Evolutionary conservation across 352 stramenopile genomes (phyloP).

Genomic region (Phytophthora uliginosa): DNA sequence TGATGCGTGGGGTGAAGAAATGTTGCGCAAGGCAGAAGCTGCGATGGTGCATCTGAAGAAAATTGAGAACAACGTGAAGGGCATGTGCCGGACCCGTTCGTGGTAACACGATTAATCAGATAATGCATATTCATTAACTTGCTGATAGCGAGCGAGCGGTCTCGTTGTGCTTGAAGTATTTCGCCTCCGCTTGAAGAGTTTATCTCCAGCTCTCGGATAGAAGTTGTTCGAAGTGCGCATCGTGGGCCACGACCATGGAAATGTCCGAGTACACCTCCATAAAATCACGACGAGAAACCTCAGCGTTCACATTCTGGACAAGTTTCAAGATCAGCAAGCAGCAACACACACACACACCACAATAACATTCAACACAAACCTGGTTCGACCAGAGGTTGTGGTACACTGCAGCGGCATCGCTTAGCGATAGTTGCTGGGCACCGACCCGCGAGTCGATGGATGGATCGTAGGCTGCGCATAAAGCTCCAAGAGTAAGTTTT

Average conservation of each 20-base stretch:
- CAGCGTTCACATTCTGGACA: constrained; percentile 26
- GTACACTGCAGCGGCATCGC: constrained; percentile 54
- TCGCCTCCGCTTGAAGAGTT: background rate
- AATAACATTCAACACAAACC: constrained; percentile 13
- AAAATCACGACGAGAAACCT: constrained; percentile 69
- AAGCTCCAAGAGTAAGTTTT: constrained; percentile 52
- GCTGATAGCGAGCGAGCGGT: background rate
- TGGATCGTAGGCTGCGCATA: constrained; percentile 65
- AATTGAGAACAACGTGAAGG: constrained; percentile 51
- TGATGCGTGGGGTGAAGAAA: constrained; percentile 44
- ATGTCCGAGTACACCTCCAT: constrained; percentile 82
- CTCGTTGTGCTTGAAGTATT: background rate
- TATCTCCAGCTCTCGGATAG: constrained; percentile 78
- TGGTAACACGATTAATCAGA: constrained; percentile 17
- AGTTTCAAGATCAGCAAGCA: constrained; percentile 1
- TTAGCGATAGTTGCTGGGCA: constrained; percentile 42
- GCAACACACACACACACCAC: background rate
- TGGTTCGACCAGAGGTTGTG: constrained; percentile 53
- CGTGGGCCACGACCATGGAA: constrained; percentile 62
- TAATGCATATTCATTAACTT: constrained; percentile 23
- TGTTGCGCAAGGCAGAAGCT: constrained; percentile 57
- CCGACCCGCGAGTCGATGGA: constrained; percentile 70
- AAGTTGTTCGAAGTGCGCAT: constrained; percentile 74
- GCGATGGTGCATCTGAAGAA: constrained; percentile 53
- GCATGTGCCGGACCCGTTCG: constrained; percentile 12